Evolutionary conservation across 768 basidiomycete species (phyloP), one percentile per base, ranked within the genome.

Genomic region (Suillus decipiens): DNA sequence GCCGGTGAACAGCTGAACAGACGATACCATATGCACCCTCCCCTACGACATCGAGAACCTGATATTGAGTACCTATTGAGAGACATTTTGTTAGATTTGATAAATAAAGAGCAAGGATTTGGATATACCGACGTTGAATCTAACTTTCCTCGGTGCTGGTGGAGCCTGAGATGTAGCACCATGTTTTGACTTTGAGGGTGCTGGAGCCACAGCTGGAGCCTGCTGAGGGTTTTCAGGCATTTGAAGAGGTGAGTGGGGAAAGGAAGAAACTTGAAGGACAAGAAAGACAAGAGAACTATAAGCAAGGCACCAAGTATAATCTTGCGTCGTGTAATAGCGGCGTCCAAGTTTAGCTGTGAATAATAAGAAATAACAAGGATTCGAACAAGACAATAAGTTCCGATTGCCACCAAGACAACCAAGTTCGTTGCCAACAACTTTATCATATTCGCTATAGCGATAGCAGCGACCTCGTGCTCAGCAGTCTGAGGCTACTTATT

Each of bases 21-120:
- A 98, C 96, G 71, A 96, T 92, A 58, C 96, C 96, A 72, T 96
- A 96, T 59, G 95, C 95, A 31, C 95, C 92, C 73, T 94, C 92
- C 56, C 92, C 92, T 62, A 95, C 90, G 71, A 92, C 89, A 79
- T 92, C 90, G 67, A 92, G 84, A 33, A 93, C 89, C 74, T 92
- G 87, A 71, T 93, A 94, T 77, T 90, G 89, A 41, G 86, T 86
- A 47, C 89, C 89, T 87, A 65, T 54, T 19, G n/a, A 24, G 31
- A 51, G 5, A 15, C 33, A 42, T 33, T 5, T 17, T 11, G 54
- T 45, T 1, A 39, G 19, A 54, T 36, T 42, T 33, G n/a, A 41
- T 17, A 19, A 15, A 22, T 39, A 17, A 19, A 5, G 22, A 56
- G 31, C 10, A 51, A 19, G 54, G 17, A 19, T 42, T 22, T n/a